phyloP scores from a whole-genome alignment of 495 filamentous ascomycete species.

The Aspergillus homomorphus region DNA sequence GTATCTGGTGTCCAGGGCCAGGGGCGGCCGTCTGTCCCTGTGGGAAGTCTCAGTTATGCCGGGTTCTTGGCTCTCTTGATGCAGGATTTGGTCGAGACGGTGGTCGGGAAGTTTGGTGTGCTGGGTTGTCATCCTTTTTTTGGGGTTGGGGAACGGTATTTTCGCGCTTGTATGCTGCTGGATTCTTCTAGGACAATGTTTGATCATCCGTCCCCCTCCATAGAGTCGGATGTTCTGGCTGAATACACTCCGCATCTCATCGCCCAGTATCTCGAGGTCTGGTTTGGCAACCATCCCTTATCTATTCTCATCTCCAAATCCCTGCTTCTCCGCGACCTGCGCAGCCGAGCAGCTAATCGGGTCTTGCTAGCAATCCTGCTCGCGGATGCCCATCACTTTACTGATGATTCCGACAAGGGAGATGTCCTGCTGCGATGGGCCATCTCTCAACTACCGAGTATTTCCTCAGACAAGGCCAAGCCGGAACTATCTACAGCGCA shows the following conservation, averaged over 20 bases:
- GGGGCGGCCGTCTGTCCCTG: background rate
- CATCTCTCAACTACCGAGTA: background rate
- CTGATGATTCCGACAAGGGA: background rate
- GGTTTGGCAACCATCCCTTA: conserved; percentile 9
- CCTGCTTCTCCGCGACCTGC: background rate
- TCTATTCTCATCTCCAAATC: conserved; percentile 10
- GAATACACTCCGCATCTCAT: background rate
- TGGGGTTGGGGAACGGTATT: background rate
- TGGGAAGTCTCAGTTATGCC: background rate
- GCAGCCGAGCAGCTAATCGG: background rate
- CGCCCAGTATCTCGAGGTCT: conserved; percentile 9
- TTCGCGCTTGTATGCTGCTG: background rate
- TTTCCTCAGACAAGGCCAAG: background rate
- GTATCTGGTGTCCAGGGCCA: too few species aligned
- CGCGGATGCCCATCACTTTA: conserved; percentile 2
- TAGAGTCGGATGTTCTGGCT: background rate
- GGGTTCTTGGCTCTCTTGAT: conserved; percentile 5
- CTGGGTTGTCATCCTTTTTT: background rate
- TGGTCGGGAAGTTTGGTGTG: background rate
- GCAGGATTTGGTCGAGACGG: conserved; percentile 7
- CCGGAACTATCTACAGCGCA: background rate
- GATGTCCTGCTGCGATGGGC: background rate
- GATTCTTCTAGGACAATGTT: conserved; percentile 2
- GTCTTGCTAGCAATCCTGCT: conserved; percentile 4
- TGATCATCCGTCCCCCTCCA: background rate